Evolutionary conservation across 1,284 basidiomycete genomes (phyloP), one percentile per base, ranked within the genome.

Genomic region (Nidula niveotomentosa): DNA sequence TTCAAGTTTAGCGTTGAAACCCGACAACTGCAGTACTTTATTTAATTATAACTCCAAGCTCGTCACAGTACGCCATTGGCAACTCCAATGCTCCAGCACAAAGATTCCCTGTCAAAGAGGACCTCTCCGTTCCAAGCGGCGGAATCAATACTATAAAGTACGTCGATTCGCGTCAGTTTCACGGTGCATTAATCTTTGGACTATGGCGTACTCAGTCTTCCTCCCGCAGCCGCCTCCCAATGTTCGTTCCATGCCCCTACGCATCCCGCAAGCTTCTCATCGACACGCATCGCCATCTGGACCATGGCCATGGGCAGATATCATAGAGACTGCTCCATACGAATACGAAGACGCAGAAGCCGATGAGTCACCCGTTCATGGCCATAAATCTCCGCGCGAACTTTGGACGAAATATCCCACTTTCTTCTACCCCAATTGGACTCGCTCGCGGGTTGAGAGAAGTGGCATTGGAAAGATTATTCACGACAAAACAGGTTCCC

Each of bases 361-460:
- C 57, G 49, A 48, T 52, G 43, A 48, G 46, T 2, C 49, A 47
- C 9, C 55, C 51, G 17, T 13, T 9, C 13, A 30, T n/a, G 33
- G 17, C 4, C 18, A 49, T 44, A 36, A 6, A n/a, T 17, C 13
- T 7, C n/a, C n/a, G n/a, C n/a, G n/a, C n/a, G n/a, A n/a, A n/a
- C 17, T 18, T 46, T 58, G 53, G 61, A 47, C 41, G 13, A 47
- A 57, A 51, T 79, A 80, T 59, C 79, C 79, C 0, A 69, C 74
- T 48, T 64, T 62, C 1, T 55, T 65, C 3, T 80, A 76, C 56
- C 68, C 66, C 0, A 80, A 79, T 53, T 79, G 77, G 78, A 75
- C 71, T 0, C 60, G 62, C 4, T 57, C 53, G 7, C 75, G 76
- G 55, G 66, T 76, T 23, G 46, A 58, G 3, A 70, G 71, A 41